A percentile compares a stretch with the other conserved stretches of the same genome.
Evolutionary conservation across 192 early-diverging fungal species (phyloP).

Genomic region (Jimgerdemannia flammicorona): DNA sequence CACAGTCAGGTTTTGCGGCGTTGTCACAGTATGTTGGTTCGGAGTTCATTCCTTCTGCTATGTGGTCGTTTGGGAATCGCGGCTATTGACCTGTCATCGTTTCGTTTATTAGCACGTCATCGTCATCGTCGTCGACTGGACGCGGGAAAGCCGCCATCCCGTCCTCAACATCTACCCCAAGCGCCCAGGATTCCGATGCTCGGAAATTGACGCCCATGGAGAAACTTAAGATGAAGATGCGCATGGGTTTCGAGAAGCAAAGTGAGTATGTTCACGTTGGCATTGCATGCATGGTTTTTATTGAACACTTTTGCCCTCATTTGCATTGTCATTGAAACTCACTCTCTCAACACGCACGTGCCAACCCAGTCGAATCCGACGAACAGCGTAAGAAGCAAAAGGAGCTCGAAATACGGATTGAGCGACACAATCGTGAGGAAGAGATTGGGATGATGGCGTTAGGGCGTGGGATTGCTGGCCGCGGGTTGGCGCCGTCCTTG

Average conservation of each 20-base stretch:
- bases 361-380: conserved; percentile 27
- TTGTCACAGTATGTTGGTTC: neutral
- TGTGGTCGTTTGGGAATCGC: neutral
- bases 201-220: conserved; percentile 37
- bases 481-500: neutral
- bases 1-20: neutral
- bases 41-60: neutral
- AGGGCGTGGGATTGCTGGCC: neutral
- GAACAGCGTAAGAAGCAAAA: conserved; percentile 26
- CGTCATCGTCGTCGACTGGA: neutral
- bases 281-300: neutral
- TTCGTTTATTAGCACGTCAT: too few species aligned
- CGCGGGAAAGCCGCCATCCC: neutral
- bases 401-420: conserved; percentile 27
- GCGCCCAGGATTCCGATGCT: conserved; percentile 7
- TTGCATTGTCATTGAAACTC: neutral
- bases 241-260: conserved; percentile 35
- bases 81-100: too few species aligned
- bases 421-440: conserved; percentile 11
- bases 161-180: neutral
- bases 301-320: neutral
- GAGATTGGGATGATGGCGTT: neutral
- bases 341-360: neutral
- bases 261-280: conserved; percentile 18
- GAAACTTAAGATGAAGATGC: conserved; percentile 37